These are phyloP conservation scores for Notholithocarpus densiflorus DNA, from an alignment of 306 rosid genomes.

Conservation along the genomic window DNA sequence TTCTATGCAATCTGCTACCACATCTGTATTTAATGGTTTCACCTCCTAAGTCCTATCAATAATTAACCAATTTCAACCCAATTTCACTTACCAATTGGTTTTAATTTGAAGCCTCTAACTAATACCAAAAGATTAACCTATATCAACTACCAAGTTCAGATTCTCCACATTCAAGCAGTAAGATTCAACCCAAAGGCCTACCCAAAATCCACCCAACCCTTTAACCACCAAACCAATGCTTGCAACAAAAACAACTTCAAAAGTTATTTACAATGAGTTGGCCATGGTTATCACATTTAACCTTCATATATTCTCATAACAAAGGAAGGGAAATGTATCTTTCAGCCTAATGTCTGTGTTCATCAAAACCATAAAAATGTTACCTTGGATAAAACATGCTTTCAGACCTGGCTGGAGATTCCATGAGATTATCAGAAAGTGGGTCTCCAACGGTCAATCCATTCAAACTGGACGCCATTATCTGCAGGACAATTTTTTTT, in stretches of 20 bases:
- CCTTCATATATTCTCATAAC: no score
- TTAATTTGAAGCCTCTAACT: background rate
- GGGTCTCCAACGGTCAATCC: conserved; percentile 97
- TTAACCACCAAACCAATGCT: background rate
- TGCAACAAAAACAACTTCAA: background rate
- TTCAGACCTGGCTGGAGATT: conserved; percentile 94
- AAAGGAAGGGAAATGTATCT: background rate
- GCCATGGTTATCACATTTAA: no score
- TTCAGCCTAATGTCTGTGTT: background rate
- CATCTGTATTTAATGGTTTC: background rate
- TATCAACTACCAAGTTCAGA: background rate
- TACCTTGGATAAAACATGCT: conserved; percentile 69
- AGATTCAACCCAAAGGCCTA: background rate
- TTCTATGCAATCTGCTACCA: background rate
- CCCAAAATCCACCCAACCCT: background rate
- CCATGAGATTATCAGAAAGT: conserved; percentile 88
- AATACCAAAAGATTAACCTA: no score
- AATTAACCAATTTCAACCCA: background rate
- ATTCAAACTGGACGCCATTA: conserved; percentile 98
- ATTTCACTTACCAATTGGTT: background rate
- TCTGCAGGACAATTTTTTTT: conserved; percentile 31
- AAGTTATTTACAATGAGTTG: background rate
- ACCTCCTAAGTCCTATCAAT: no score
- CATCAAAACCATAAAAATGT: background rate
- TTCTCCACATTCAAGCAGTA: background rate